Conservation (phyloP, 2,329 filamentous ascomycete species). For the Fusarium fujikuroi region DNA sequence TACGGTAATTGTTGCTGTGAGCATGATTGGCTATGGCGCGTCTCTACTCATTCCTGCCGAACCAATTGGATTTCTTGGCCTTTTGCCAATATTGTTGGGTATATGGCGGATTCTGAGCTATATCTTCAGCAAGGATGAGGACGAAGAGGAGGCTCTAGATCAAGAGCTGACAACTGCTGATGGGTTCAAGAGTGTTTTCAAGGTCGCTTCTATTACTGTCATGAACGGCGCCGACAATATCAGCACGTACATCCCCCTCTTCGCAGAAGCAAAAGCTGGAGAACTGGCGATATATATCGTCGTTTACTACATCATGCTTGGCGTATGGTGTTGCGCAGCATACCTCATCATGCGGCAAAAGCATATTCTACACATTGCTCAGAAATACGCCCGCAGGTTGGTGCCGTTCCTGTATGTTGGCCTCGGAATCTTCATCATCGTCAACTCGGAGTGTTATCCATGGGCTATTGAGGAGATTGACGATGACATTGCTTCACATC, state of each 20-base stretch:
- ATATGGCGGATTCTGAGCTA: not conserved
- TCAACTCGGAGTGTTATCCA: not conserved
- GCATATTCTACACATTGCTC: not conserved
- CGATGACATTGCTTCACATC: not conserved
- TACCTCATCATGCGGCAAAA: not conserved
- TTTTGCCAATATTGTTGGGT: not conserved
- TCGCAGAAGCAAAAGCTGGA: not conserved
- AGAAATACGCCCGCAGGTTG: not conserved
- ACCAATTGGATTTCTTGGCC: conserved; percentile 7
- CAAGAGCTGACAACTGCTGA: not conserved
- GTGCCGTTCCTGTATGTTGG: not conserved
- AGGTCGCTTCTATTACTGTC: not conserved
- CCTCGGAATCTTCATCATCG: not conserved
- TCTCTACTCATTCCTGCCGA: not conserved
- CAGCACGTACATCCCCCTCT: not conserved
- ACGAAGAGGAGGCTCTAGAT: not conserved
- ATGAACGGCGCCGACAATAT: conserved; percentile 6
- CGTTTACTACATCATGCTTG: conserved; percentile 2
- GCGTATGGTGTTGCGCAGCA: not conserved
- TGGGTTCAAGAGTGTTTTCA: not conserved
- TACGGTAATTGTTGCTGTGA: not conserved
- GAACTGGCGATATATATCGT: conserved; percentile 1
- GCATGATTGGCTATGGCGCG: conserved; percentile 3
- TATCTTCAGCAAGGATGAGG: not conserved
- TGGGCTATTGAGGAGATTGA: conserved; percentile 8